Base-by-base conservation (phyloP, 805 yeast species). In the Cyberlindnera maritima region DNA sequence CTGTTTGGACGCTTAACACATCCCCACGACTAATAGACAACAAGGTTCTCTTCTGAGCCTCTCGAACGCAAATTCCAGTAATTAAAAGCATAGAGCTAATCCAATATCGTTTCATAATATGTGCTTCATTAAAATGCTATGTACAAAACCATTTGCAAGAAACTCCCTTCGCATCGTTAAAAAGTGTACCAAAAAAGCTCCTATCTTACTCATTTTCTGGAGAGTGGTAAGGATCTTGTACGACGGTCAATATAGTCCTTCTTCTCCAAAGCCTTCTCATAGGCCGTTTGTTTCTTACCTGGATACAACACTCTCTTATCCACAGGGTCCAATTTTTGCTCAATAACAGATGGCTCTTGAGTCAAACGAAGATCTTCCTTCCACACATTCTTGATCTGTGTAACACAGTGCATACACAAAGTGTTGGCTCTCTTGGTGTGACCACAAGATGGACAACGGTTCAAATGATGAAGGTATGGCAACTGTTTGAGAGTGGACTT, bases 371-470 rank as follows among this genome's bases (percentile, higher is more conserved):
- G 58, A 17, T 74, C 72, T 5, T 60, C 56, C 56, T 79, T 84
- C 88, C 96, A 88, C 37, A 85, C 72, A 47, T 77, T 72, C 64
- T 80, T 83, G 61, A 94, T 85, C 63, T 90, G 90, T 28, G 77
- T 80, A 48, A 88, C 91, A 70, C 99, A 92, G 61, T 86, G 79
- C 95, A 89, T 88, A 69, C 99, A 92, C 58, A 92, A 74, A 47
- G 90, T 82, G 66, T 94, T 96, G 2, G 94, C 81, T 61, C 97
- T 77, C 69, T 92, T 94, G 58, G 80, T 85, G 52, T 87, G 85
- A 37, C 99, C 99, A 70, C 99, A 92, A 0, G 96, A 85, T 3
- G 98, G 97, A 64, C 99, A 92, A 64, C 96, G 79, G 52, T 85
- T 88, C 60, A 94, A 72, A 62, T 88, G 84, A 46, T 82, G 78